Percentiles rank a stretch among this genome's conserved stretches.
Conservation (phyloP, 352 stramenopile species). For the Phytopythium aichiense region DNA sequence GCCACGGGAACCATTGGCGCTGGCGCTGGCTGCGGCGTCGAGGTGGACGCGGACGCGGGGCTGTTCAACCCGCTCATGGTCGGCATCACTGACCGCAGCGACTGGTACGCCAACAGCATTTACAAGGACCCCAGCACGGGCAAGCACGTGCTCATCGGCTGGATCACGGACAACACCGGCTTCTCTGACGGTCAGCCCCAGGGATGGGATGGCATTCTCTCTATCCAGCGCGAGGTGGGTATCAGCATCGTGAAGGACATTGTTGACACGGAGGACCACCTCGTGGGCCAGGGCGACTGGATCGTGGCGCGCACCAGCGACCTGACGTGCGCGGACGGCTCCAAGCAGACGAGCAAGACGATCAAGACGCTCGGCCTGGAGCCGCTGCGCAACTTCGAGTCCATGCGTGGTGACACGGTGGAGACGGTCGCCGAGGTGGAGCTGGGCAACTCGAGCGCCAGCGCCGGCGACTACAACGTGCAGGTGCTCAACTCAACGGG, state of each 20-base stretch:
- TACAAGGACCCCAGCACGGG: constrained; percentile 52
- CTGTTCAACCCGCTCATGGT: constrained; percentile 56
- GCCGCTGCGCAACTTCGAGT: constrained; percentile 37
- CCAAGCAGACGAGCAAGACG: constrained; percentile 38
- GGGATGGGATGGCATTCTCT: constrained; percentile 66
- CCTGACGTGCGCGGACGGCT: constrained; percentile 21
- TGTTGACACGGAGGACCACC: constrained; percentile 38
- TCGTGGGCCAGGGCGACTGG: constrained; percentile 51
- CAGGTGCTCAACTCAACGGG: constrained; percentile 36
- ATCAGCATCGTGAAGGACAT: constrained; percentile 51
- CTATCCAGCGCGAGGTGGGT: constrained; percentile 44
- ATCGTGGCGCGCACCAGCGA: constrained; percentile 39
- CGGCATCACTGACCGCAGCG: constrained; percentile 50
- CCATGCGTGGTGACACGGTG: constrained; percentile 40
- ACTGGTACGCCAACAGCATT: constrained; percentile 70
- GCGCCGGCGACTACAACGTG: constrained; percentile 11
- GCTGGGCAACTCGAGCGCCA: constrained; percentile 24
- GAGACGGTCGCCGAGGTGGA: constrained; percentile 23
- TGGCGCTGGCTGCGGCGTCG: constrained; percentile 11
- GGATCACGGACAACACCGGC: constrained; percentile 57
- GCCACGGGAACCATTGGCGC: constrained; percentile 32
- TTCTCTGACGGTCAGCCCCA: constrained; percentile 45
- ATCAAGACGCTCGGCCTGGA: constrained; percentile 62
- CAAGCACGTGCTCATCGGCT: constrained; percentile 58
- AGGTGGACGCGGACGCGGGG: constrained; percentile 20